phyloP scores from a whole-genome alignment of 345 rosid species.

The Leavenworthia alabamica region DNA sequence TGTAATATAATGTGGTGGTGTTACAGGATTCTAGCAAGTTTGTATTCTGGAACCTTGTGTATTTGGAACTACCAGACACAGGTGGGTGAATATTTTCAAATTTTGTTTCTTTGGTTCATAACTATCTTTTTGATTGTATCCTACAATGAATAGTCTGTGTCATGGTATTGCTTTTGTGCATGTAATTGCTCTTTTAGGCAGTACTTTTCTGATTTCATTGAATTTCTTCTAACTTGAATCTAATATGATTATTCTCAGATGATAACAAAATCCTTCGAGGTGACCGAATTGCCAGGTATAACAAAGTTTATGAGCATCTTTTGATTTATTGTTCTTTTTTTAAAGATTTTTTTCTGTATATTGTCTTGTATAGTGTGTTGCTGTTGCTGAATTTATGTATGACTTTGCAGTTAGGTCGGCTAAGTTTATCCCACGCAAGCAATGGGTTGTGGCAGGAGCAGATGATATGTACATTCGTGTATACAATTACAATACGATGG shows the following conservation, averaged over 20 bases:
- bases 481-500: slow-evolving; percentile 88
- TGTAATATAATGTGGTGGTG: neutral
- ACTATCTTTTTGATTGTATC: neutral
- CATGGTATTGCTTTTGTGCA: neutral
- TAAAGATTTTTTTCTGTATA: neutral
- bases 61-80: slow-evolving; percentile 83
- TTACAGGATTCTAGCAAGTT: slow-evolving; percentile 53
- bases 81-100: slow-evolving; percentile 37
- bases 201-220: neutral
- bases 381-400: neutral
- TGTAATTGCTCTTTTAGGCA: neutral
- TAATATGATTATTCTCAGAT: slow-evolving; percentile 38
- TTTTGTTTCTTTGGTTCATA: neutral
- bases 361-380: neutral
- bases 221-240: slow-evolving; percentile 11
- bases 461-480: slow-evolving; percentile 90
- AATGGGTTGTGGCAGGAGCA: slow-evolving; percentile 95
- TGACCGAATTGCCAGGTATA: slow-evolving; percentile 82
- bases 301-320: neutral
- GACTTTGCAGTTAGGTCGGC: slow-evolving; percentile 80
- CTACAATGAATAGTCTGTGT: neutral
- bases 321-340: neutral
- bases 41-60: slow-evolving; percentile 58
- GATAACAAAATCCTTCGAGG: slow-evolving; percentile 83
- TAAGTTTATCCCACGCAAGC: slow-evolving; percentile 73